Evolutionary conservation across 1,139 yeast genomes (phyloP).

Genomic region (Magnusiomyces fungicola): DNA sequence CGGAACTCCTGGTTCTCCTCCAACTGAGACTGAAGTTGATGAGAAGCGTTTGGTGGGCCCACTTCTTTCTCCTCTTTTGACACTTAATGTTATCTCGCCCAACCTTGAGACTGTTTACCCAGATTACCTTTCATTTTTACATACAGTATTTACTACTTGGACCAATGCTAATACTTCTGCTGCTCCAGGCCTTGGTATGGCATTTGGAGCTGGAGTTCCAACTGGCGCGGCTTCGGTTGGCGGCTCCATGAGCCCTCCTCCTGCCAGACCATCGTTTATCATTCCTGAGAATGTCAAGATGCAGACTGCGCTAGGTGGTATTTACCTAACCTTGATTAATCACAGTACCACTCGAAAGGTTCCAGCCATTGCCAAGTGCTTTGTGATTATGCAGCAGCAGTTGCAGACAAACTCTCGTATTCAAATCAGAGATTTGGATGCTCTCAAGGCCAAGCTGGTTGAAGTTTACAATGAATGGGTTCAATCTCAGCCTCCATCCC

Average conservation of each 20-base stretch:
- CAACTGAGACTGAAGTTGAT: not conserved
- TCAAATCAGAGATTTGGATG: conserved; percentile 1
- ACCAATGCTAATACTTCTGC: not conserved
- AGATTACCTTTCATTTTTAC: conserved; percentile 4
- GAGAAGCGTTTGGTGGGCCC: not conserved
- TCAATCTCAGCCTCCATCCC: not conserved
- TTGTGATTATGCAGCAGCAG: not conserved
- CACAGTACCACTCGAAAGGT: conserved; percentile 3
- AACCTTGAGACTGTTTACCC: conserved; percentile 3
- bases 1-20: not conserved
- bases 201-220: not conserved
- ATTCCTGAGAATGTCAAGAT: conserved; percentile 3
- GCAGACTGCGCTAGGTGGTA: conserved; percentile 2
- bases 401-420: not conserved
- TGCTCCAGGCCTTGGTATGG: not conserved
- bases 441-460: not conserved
- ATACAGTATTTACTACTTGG: conserved; percentile 1
- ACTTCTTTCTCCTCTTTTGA: not conserved
- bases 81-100: not conserved
- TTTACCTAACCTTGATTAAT: not conserved
- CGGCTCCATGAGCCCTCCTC: not conserved
- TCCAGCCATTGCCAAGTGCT: conserved; percentile 1
- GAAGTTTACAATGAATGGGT: conserved; percentile 4
- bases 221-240: too few relatives aligned
- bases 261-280: not conserved